Base-by-base conservation (phyloP, 768 basidiomycete genomes). In the Naganishia randhawae region DNA sequence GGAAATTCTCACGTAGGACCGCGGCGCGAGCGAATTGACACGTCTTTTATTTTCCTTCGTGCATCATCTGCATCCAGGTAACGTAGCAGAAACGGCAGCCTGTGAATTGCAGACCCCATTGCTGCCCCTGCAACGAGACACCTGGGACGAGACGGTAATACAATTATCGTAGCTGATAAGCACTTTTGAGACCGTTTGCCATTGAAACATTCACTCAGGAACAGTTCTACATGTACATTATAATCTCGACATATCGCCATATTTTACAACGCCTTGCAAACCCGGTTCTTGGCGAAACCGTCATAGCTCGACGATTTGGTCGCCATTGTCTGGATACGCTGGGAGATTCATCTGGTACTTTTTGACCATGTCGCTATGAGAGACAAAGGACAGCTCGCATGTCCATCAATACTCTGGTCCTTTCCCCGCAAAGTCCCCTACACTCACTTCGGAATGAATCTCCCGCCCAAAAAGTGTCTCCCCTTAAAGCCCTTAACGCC, bases 391-490 rank as follows among this genome's bases (percentile, higher is more conserved):
- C 27, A 45, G 27, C 35, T 31, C 35, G 73, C n/a, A n/a, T n/a
- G n/a, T n/a, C 71, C n/a, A 90, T 80, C 72, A 91, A 11, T 92
- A 88, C 62, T 92, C 88, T 78, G 91, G 39, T 27, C 86, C 85
- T 32, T 80, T 82, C 0, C 85, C 88, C 35, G 87, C 86, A 78
- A 92, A 93, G 73, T 90, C 91, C 73, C 17, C 22, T n/a, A 6
- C n/a, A 82, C 88, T 72, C 73, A 94, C 93, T 84, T 89, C 6
- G 93, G 87, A 22, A 98, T 85, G 77, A 99, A 99, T 69, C 96
- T 83, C 1, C 96, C 96, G 1, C 95, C 96, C 1, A 98, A 84
- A 76, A 92, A 96, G 82, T 99, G 96, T 32, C 61, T 83, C 13
- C 94, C 92, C 31, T 78, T 85, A 80, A 90, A 98, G 16, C 75